A percentile compares a stretch with the other conserved stretches of the same genome.
Evolutionary conservation across 2,329 filamentous ascomycete species (phyloP).

Genomic region (Colletotrichum neosansevieriae): DNA sequence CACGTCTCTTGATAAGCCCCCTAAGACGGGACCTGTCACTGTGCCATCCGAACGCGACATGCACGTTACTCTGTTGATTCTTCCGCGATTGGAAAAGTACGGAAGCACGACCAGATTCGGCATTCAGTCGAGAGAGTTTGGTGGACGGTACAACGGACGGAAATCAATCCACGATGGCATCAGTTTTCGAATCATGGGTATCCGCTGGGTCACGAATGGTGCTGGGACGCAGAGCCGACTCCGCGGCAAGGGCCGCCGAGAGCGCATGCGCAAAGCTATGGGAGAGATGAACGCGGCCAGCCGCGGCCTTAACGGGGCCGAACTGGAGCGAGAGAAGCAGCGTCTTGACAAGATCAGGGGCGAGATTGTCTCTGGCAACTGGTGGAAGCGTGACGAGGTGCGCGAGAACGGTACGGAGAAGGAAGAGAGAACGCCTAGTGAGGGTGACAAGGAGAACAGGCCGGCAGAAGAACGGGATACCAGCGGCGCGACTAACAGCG

Average conservation of each 20-base stretch:
- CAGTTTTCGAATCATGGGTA: slow-evolving; percentile 85
- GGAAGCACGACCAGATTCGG: slow-evolving; percentile 81
- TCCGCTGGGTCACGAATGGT: slow-evolving; percentile 88
- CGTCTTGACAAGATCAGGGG: slow-evolving; percentile 44
- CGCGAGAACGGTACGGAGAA: slow-evolving; percentile 45
- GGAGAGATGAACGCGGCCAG: slow-evolving; percentile 58
- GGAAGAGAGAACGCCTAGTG: slow-evolving; percentile 46
- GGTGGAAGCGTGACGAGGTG: slow-evolving; percentile 48
- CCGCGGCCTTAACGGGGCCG: slow-evolving; percentile 37
- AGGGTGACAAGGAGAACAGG: slow-evolving; percentile 63
- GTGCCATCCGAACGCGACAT: slow-evolving; percentile 80
- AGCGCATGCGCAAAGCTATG: slow-evolving; percentile 69
- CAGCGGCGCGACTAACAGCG: slow-evolving; percentile 7
- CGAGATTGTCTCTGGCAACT: slow-evolving; percentile 49
- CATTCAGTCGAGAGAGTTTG: slow-evolving; percentile 85
- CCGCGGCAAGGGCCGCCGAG: slow-evolving; percentile 66
- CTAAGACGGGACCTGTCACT: slow-evolving; percentile 70
- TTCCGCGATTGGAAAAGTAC: slow-evolving; percentile 85
- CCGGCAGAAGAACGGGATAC: slow-evolving; percentile 40
- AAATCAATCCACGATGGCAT: slow-evolving; percentile 79
- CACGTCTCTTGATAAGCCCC: slow-evolving; percentile 65
- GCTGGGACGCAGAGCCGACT: slow-evolving; percentile 69
- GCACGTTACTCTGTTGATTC: slow-evolving; percentile 86
- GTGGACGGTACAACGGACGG: slow-evolving; percentile 60
- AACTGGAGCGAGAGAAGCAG: slow-evolving; percentile 35